Conservation (phyloP, 2,329 filamentous ascomycete genomes). For the Pleomassaria siparia region DNA sequence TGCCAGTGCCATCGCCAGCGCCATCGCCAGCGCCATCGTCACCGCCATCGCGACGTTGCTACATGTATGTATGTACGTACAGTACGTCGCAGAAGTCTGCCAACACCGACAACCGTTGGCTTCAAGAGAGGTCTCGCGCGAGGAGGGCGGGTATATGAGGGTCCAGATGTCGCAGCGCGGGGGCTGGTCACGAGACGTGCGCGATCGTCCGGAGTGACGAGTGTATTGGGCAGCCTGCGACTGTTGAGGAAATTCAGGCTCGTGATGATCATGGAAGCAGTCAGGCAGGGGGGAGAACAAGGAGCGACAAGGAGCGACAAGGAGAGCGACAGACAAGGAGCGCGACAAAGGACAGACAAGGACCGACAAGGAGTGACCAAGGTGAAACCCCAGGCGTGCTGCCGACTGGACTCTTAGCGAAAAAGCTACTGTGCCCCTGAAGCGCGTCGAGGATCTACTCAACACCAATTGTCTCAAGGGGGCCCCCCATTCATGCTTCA, state of each 20-base stretch:
- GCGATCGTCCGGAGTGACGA: background rate
- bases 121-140: background rate
- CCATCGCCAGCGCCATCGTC: background rate
- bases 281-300: no score
- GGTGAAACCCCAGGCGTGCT: background rate
- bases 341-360: background rate
- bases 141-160: constrained; percentile 2
- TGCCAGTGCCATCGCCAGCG: background rate
- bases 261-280: no score
- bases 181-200: background rate
- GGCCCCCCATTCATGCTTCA: constrained; percentile 28
- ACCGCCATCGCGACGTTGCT: background rate
- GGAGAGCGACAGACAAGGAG: no score
- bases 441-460: constrained; percentile 25
- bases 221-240: background rate
- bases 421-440: constrained; percentile 11
- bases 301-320: no score
- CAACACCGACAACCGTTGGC: background rate
- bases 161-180: background rate
- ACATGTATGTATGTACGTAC: no score
- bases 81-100: background rate
- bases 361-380: no score
- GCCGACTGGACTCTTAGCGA: constrained; percentile 9
- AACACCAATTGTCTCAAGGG: constrained; percentile 45
- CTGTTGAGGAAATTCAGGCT: background rate